phyloP scores from a whole-genome alignment of 257 asterid genomes.

The Solanum raphanifolium region DNA sequence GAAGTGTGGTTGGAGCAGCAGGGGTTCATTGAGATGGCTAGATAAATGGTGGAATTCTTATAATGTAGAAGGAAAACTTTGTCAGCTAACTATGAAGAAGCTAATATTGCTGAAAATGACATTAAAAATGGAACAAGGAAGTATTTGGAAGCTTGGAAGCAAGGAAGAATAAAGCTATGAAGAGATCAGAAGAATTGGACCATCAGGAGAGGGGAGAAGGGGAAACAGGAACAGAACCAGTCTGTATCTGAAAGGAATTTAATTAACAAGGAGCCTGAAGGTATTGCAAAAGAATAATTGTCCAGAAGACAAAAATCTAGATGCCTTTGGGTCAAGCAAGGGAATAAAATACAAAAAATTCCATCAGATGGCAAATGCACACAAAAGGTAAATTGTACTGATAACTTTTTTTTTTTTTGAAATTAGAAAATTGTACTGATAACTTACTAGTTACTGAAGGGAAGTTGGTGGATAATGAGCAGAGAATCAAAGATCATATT shows the following conservation, averaged over 20 bases:
- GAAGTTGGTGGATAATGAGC: background rate
- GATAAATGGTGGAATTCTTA: background rate
- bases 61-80: background rate
- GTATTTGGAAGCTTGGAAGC: background rate
- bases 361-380: background rate
- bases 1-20: background rate
- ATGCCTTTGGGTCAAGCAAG: background rate
- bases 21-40: background rate
- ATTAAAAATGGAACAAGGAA: background rate
- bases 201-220: background rate
- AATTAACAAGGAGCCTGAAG: background rate
- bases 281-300: background rate
- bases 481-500: background rate
- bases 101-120: slow-evolving; percentile 21
- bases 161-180: background rate
- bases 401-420: background rate
- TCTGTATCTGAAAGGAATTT: background rate
- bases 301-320: background rate
- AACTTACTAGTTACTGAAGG: background rate
- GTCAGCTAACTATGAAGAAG: slow-evolving; percentile 20
- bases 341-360: background rate
- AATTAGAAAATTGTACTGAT: background rate
- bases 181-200: background rate
- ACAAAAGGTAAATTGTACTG: background rate
- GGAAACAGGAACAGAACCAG: background rate